Conservation (phyloP, 495 filamentous ascomycete genomes). For the Rhizodiscina lignyota region DNA sequence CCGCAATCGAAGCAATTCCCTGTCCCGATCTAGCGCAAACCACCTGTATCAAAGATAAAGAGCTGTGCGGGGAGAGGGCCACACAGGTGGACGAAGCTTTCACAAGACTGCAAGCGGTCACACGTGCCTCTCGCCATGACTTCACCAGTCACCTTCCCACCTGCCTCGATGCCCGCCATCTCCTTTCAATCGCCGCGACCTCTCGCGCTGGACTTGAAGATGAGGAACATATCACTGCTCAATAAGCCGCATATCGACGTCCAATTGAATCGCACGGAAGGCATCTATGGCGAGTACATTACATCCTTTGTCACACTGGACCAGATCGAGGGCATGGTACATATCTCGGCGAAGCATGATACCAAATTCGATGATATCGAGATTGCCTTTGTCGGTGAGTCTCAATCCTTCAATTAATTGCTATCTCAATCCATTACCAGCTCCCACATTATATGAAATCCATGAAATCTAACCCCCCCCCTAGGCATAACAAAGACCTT, state of each 20-base stretch:
- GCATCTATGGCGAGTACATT: constrained; percentile 19
- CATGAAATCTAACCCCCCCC: neutral
- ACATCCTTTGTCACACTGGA: constrained; percentile 43
- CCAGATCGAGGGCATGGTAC: constrained; percentile 38
- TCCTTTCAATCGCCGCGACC: too few relatives aligned
- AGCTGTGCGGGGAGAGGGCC: too few relatives aligned
- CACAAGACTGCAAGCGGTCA: too few relatives aligned
- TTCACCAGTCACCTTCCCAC: too few relatives aligned
- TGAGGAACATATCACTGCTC: constrained; percentile 10
- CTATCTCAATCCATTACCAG: neutral
- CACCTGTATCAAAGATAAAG: too few relatives aligned
- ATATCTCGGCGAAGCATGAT: constrained; percentile 44
- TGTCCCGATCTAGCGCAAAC: too few relatives aligned
- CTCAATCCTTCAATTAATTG: neutral
- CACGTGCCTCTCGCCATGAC: too few relatives aligned
- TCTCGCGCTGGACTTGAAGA: constrained; percentile 6
- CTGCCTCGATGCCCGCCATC: too few relatives aligned
- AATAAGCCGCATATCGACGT: constrained; percentile 18
- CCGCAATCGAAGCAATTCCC: too few relatives aligned
- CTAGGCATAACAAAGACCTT: constrained; percentile 31
- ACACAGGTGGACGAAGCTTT: too few relatives aligned
- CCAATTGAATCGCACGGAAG: constrained; percentile 17
- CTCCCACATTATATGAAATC: neutral
- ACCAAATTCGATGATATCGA: constrained; percentile 64
- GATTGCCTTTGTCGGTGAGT: constrained; percentile 61